Evolutionary conservation across 768 basidiomycete species (phyloP).

Genomic region (Amanita jacksonii): DNA sequence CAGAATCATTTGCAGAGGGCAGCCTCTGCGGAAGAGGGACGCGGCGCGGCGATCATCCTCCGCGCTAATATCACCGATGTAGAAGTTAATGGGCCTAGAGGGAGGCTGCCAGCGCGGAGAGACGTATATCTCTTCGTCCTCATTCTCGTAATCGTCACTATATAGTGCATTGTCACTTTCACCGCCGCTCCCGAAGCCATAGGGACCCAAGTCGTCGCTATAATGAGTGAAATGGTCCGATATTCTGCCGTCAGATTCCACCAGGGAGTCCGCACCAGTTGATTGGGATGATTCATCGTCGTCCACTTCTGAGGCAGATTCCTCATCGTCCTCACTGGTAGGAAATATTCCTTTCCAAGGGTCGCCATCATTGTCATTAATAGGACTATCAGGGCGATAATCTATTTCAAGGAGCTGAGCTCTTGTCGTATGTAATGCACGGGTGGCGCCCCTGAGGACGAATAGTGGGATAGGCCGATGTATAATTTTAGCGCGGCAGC

Average conservation of each 20-base stretch:
- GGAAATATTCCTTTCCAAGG: constrained; percentile 69
- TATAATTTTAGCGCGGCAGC: constrained; percentile 49
- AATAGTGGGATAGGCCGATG: constrained; percentile 62
- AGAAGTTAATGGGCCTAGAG: constrained; percentile 19
- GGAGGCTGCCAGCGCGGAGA: constrained; percentile 55
- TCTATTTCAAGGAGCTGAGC: constrained; percentile 9
- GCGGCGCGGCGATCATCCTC: constrained; percentile 13
- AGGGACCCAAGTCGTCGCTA: constrained; percentile 3
- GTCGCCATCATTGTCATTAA: constrained; percentile 34
- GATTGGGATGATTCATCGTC: constrained; percentile 13
- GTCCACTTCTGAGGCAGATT: constrained; percentile 17
- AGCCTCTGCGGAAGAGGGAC: constrained; percentile 48
- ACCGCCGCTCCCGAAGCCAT: constrained; percentile 10
- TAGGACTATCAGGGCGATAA: constrained; percentile 13
- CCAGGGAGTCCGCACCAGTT: constrained; percentile 25
- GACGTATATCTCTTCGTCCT: constrained; percentile 21
- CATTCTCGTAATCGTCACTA: constrained; percentile 20
- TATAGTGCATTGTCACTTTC: constrained; percentile 10
- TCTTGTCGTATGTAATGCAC: constrained; percentile 38
- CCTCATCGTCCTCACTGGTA: constrained; percentile 31
- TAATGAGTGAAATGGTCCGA: constrained; percentile 1
- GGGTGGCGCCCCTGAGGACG: constrained; percentile 50
- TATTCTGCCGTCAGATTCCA: constrained; percentile 19
- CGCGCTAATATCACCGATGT: constrained; percentile 16
- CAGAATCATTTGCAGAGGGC: constrained; percentile 47